Conservation (phyloP, 768 basidiomycete genomes). For the Kwoniella sp. region DNA sequence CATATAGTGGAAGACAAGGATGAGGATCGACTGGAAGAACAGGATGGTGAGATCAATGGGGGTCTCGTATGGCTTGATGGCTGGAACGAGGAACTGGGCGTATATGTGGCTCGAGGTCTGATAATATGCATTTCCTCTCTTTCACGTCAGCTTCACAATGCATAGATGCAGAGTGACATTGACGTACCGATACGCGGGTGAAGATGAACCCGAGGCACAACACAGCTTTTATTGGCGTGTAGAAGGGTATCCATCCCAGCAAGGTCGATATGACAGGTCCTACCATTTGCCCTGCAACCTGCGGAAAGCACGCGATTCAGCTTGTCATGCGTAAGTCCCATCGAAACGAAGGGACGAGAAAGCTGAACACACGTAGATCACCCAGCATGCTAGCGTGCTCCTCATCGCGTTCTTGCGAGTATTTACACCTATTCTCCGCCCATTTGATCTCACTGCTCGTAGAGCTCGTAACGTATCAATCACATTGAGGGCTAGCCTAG, state of each 20-base stretch:
- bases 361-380: constrained; percentile 37
- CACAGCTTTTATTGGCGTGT: constrained; percentile 27
- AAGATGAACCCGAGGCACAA: constrained; percentile 24
- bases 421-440: constrained; percentile 32
- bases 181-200: constrained; percentile 21
- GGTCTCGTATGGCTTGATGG: constrained; percentile 36
- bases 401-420: constrained; percentile 39
- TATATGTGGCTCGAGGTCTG: constrained; percentile 39
- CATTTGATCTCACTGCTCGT: constrained; percentile 32
- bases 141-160: neutral
- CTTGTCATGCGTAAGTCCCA: neutral
- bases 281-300: constrained; percentile 11
- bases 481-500: constrained; percentile 33
- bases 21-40: constrained; percentile 30
- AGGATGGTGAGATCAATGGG: constrained; percentile 44
- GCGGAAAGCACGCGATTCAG: neutral
- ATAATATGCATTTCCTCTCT: neutral
- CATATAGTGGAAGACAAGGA: constrained; percentile 28
- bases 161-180: neutral
- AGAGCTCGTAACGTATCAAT: constrained; percentile 44
- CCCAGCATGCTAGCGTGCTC: constrained; percentile 36
- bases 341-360: neutral
- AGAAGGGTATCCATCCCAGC: constrained; percentile 46
- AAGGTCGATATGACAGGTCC: constrained; percentile 11
- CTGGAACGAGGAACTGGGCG: constrained; percentile 19